Percentiles rank a stretch among this genome's conserved stretches.
Evolutionary conservation across 2,329 filamentous ascomycete species (phyloP).

Genomic region (Ceratocystis ficicola): DNA sequence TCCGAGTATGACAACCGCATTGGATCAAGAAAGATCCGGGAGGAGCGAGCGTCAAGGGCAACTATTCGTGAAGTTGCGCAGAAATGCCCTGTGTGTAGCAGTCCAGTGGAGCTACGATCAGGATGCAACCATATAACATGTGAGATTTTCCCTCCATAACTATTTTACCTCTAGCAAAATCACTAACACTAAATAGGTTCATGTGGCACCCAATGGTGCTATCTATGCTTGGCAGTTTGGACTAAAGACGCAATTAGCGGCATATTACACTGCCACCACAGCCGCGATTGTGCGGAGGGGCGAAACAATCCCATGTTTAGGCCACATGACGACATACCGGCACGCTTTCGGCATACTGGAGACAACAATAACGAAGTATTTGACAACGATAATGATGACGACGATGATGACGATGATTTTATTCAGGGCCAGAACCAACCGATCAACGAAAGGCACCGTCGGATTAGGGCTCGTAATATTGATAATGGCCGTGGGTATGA

Average conservation of each 20-base stretch:
- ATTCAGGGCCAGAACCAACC: not conserved
- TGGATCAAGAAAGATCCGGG: slow-evolving; percentile 24
- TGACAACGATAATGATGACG: not conserved
- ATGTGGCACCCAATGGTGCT: slow-evolving; percentile 34
- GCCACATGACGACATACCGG: slow-evolving; percentile 2
- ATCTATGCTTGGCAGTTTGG: slow-evolving; percentile 30
- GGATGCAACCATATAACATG: slow-evolving; percentile 36
- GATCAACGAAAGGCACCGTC: not conserved
- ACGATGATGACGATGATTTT: not conserved
- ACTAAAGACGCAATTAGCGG: slow-evolving; percentile 24
- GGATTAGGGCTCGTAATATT: not conserved
- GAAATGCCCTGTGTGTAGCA: slow-evolving; percentile 31
- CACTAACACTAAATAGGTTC: slow-evolving; percentile 24
- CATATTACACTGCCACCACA: slow-evolving; percentile 11
- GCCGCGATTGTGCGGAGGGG: slow-evolving; percentile 9
- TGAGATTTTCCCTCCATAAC: slow-evolving; percentile 20
- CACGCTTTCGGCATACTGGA: slow-evolving; percentile 3
- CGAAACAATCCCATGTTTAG: slow-evolving; percentile 11
- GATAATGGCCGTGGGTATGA: not conserved
- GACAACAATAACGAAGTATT: slow-evolving; percentile 7
- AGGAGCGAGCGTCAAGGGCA: slow-evolving; percentile 30
- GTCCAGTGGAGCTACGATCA: slow-evolving; percentile 29
- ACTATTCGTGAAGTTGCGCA: slow-evolving; percentile 29
- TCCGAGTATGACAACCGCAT: slow-evolving; percentile 30
- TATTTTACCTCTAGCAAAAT: too few species aligned